Conservation (phyloP, 352 stramenopile genomes). For the Halophytophthora batemanensis region DNA sequence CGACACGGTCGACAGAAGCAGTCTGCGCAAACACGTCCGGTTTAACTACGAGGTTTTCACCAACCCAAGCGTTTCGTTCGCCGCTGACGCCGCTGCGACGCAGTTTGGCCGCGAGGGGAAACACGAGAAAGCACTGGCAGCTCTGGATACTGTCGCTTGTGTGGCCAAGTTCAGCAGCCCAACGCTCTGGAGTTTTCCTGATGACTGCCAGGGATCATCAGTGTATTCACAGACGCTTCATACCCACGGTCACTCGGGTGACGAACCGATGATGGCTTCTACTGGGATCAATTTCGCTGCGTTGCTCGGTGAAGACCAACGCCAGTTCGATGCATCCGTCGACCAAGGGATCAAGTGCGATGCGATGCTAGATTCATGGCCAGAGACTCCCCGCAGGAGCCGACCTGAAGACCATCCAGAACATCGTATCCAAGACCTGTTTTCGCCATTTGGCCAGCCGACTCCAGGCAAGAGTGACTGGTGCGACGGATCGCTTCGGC, state of each 20-base stretch:
- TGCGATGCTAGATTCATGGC: neutral
- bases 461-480: constrained; percentile 24
- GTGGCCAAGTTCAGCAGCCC: constrained; percentile 6
- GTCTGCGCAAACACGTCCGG: constrained; percentile 38
- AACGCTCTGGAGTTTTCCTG: neutral
- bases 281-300: neutral
- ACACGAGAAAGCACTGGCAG: constrained; percentile 2
- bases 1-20: constrained; percentile 19
- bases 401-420: constrained; percentile 3
- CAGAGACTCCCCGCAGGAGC: neutral
- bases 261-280: neutral
- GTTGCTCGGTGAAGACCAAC: no score
- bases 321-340: no score
- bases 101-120: constrained; percentile 3
- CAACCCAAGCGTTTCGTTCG: constrained; percentile 26
- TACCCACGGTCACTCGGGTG: neutral
- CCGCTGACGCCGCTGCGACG: constrained; percentile 4
- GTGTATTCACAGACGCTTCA: neutral
- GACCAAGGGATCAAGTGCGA: neutral
- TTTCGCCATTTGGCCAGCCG: constrained; percentile 18
- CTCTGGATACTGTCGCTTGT: neutral
- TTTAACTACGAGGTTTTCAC: constrained; percentile 65
- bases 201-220: constrained; percentile 7
- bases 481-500: constrained; percentile 48
- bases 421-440: constrained; percentile 27